phyloP scores from a whole-genome alignment of 345 rosid genomes.

The Cochlearia excelsa region DNA sequence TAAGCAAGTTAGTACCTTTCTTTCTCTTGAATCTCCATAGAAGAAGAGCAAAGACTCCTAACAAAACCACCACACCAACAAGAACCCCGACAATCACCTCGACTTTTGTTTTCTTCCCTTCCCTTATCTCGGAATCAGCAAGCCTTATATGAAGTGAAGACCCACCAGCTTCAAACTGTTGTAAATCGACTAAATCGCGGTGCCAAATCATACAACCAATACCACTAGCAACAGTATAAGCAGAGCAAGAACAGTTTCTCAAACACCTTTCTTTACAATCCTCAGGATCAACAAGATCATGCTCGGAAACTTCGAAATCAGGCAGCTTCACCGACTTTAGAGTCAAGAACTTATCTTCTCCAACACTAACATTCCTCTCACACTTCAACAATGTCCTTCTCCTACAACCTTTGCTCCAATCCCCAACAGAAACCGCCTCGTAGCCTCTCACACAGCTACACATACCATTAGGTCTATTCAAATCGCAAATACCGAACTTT shows the following conservation, averaged over 20 bases:
- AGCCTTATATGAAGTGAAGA: constrained; percentile 40
- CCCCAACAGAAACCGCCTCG: constrained; percentile 30
- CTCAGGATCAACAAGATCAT: constrained; percentile 26
- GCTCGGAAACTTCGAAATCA: constrained; percentile 37
- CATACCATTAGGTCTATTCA: constrained; percentile 20
- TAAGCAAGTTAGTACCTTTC: constrained; percentile 29
- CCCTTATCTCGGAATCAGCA: constrained; percentile 40
- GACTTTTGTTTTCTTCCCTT: constrained; percentile 34
- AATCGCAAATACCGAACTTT: constrained; percentile 53
- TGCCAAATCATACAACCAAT: constrained; percentile 54
- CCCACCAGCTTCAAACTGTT: constrained; percentile 37
- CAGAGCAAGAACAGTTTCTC: constrained; percentile 48
- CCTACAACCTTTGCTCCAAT: constrained; percentile 58
- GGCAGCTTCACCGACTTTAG: constrained; percentile 43
- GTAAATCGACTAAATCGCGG: constrained; percentile 40
- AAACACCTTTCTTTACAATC: constrained; percentile 44
- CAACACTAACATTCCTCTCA: constrained; percentile 34
- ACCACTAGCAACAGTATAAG: constrained; percentile 42
- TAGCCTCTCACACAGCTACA: constrained; percentile 66
- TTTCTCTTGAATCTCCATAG: constrained; percentile 37
- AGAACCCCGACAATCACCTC: constrained; percentile 42
- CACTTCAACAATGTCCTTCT: constrained; percentile 45
- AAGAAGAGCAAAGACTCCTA: constrained; percentile 32
- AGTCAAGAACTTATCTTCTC: constrained; percentile 45
- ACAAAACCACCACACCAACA: constrained; percentile 38